A percentile compares a stretch with the other conserved stretches of the same genome.
Conservation (phyloP, 164 flowering plant species). For the Vitis rupestris region DNA sequence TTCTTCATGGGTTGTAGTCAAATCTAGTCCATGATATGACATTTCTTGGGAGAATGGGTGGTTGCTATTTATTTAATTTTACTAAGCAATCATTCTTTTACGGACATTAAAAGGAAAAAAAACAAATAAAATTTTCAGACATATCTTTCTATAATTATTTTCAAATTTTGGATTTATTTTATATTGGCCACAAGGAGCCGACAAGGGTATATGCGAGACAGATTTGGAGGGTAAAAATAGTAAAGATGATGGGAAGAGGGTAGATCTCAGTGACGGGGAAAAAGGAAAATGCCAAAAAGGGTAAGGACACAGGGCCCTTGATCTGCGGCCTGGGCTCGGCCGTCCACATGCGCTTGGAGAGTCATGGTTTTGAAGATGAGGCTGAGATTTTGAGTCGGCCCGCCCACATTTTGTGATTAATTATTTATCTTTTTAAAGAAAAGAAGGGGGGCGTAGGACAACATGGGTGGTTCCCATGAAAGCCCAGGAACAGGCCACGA, state of each 20-base stretch:
- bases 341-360: slow-evolving; percentile 20
- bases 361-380: slow-evolving; percentile 6
- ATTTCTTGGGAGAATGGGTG: no score
- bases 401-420: not conserved
- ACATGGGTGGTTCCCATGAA: slow-evolving; percentile 5
- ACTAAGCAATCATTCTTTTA: no score
- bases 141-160: no score
- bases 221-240: not conserved
- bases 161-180: no score
- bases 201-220: not conserved
- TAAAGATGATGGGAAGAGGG: not conserved
- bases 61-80: no score
- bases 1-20: no score
- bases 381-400: slow-evolving; percentile 15
- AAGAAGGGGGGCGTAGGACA: slow-evolving; percentile 1
- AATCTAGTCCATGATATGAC: no score
- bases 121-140: no score
- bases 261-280: not conserved
- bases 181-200: not conserved
- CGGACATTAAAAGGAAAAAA: no score
- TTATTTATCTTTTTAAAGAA: no score
- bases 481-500: slow-evolving; percentile 13
- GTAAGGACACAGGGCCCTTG: slow-evolving; percentile 3
- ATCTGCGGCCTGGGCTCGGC: slow-evolving; percentile 14
- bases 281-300: not conserved